phyloP scores from a whole-genome alignment of 2,329 filamentous ascomycete species.

The Neurospora crassa region DNA sequence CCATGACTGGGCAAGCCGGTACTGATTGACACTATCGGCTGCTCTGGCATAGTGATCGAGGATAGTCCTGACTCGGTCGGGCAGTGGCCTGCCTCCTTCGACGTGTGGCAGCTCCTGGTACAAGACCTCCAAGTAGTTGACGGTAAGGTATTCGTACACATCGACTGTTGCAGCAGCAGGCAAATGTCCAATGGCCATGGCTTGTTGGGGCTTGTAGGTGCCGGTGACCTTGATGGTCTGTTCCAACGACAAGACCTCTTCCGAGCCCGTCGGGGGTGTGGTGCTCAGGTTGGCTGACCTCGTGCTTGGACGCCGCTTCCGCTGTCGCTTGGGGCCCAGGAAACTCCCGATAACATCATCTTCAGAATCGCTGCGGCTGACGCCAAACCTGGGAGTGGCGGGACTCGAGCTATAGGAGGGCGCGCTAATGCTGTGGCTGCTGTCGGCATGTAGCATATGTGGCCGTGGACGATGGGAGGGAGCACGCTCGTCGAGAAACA shows the following conservation, averaged over 20 bases:
- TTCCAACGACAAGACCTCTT: constrained; percentile 41
- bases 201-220: constrained; percentile 48
- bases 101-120: constrained; percentile 36
- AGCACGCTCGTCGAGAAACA: constrained; percentile 51
- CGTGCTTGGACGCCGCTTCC: constrained; percentile 32
- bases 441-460: constrained; percentile 23
- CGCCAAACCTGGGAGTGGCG: constrained; percentile 39
- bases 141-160: constrained; percentile 46
- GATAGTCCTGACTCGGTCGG: constrained; percentile 38
- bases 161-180: constrained; percentile 41
- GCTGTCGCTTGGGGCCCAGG: constrained; percentile 34
- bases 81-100: constrained; percentile 28
- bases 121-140: constrained; percentile 46
- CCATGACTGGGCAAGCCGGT: constrained; percentile 56
- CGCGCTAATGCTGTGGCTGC: constrained; percentile 20
- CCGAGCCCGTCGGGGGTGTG: constrained; percentile 40
- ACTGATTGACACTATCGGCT: constrained; percentile 47
- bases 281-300: constrained; percentile 41
- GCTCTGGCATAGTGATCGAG: constrained; percentile 47
- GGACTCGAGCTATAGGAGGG: constrained; percentile 40
- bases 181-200: constrained; percentile 51
- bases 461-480: constrained; percentile 34
- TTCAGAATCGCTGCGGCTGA: constrained; percentile 55
- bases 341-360: constrained; percentile 55
- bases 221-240: constrained; percentile 49